Evolutionary conservation across 495 filamentous ascomycete genomes (phyloP), one percentile per base, ranked within the genome.

Genomic region (Aspergillus diversus): DNA sequence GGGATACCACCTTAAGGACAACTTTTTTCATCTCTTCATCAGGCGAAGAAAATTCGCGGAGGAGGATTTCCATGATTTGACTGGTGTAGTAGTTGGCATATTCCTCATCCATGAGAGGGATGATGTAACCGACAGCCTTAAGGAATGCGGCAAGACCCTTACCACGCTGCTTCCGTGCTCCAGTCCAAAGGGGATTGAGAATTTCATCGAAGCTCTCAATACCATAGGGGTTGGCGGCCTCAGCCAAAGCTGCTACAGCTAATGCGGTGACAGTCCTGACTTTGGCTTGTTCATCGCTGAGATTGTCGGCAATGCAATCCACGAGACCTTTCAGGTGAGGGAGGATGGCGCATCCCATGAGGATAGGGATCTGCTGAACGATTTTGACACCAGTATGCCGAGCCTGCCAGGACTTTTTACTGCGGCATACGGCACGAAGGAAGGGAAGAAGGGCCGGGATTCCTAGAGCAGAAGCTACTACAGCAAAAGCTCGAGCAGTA

Each of bases 11-110:
- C 76, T 98, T 98, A 42, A 98, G 77, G 11, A 98, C 95, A 3
- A 98, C 93, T 79, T 98, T 98, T 81, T 99, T 99, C 96, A 99
- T 99, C 75, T 99, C 96, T 73, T 99, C 96, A 66, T 99, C 96
- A 0, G 94, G 95, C 3, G 92, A 97, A 11, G 92, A 89, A 68
- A 98, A 97, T 73, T 99, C 96, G 64, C 96, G 89, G 33, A 98
- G 84, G 31, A 99, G 82, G 71, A 98, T 97, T 72, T 97, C 94
- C 96, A 98, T 98, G 70, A 99, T 97, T 73, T 98, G 93, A 63
- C 87, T 91, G 42, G 94, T 98, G 66, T 98, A 99, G 81, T 99
- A 99, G 69, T 97, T 97, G 74, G 94, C 92, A 75, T 97, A 98
- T 72, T 99, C 96, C 73, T 97, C 95, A 78, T 99, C 96, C 96